Percentiles rank a stretch among this genome's conserved stretches.
These are phyloP conservation scores for Aspergillus carbonarius DNA, from an alignment of 2,329 filamentous ascomycete species.

Conservation along the genomic window DNA sequence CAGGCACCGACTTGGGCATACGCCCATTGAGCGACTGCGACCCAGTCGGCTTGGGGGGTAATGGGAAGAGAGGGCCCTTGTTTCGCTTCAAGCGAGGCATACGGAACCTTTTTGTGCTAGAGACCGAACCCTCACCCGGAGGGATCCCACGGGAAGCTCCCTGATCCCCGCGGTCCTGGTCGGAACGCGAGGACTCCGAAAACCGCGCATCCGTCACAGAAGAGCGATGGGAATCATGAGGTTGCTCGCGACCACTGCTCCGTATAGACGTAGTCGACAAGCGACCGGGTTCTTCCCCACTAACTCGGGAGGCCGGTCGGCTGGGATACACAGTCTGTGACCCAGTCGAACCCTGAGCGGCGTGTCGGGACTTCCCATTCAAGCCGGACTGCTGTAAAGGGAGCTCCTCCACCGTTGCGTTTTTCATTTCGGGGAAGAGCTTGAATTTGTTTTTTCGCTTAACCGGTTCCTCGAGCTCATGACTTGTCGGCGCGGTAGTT, in stretches of 20 bases:
- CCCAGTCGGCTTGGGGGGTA: slow-evolving; percentile 68
- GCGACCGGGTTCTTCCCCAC: slow-evolving; percentile 62
- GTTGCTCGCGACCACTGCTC: slow-evolving; percentile 57
- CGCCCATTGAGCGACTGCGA: slow-evolving; percentile 14
- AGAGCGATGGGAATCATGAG: slow-evolving; percentile 61
- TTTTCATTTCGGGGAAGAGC: slow-evolving; percentile 34
- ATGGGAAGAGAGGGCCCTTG: slow-evolving; percentile 76
- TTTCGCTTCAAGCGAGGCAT: slow-evolving; percentile 75
- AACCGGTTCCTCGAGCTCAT: slow-evolving; percentile 52
- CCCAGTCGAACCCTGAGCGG: slow-evolving; percentile 27
- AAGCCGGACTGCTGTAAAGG: slow-evolving; percentile 14
- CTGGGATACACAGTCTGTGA: slow-evolving; percentile 30
- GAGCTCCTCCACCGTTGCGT: slow-evolving; percentile 33
- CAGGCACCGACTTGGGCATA: slow-evolving; percentile 20
- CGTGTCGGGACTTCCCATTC: slow-evolving; percentile 21
- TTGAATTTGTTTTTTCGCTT: slow-evolving; percentile 45
- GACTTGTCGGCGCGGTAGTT: slow-evolving; percentile 80
- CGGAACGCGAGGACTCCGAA: slow-evolving; percentile 87
- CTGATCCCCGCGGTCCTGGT: slow-evolving; percentile 73
- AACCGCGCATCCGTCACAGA: slow-evolving; percentile 64
- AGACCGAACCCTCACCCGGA: slow-evolving; percentile 61
- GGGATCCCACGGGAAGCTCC: slow-evolving; percentile 59
- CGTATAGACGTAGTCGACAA: slow-evolving; percentile 49
- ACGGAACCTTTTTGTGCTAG: slow-evolving; percentile 74
- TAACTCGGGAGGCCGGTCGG: slow-evolving; percentile 48